These are phyloP conservation scores for Colletotrichum lentis DNA, from an alignment of 2,329 filamentous ascomycete genomes.

Conservation along the genomic window DNA sequence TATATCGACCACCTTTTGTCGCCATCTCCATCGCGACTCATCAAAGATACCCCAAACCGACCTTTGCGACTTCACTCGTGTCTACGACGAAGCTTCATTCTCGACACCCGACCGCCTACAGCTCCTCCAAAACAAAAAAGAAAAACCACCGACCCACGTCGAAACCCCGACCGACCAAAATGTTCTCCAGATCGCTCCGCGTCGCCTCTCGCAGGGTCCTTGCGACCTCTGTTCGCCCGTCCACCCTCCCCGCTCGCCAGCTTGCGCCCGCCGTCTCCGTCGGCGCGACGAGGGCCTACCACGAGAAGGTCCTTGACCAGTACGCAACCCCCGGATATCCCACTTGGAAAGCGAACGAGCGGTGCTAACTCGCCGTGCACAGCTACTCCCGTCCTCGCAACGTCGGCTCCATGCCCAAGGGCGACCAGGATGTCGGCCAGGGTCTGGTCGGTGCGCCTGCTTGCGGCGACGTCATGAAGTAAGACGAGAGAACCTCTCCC, in stretches of 20 bases:
- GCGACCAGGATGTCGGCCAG: slow-evolving; percentile 83
- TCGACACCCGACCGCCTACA: slow-evolving; percentile 13
- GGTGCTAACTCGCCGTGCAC: slow-evolving; percentile 42
- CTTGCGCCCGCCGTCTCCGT: slow-evolving; percentile 52
- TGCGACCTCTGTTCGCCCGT: slow-evolving; percentile 51
- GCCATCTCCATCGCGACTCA: slow-evolving; percentile 21
- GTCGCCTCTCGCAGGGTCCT: slow-evolving; percentile 55
- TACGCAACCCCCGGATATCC: slow-evolving; percentile 63
- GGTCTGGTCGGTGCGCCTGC: slow-evolving; percentile 90
- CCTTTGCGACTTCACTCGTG: slow-evolving; percentile 21
- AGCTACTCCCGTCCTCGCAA: slow-evolving; percentile 67
- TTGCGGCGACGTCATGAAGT: slow-evolving; percentile 91
- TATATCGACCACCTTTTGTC: slow-evolving; percentile 30
- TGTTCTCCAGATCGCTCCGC: slow-evolving; percentile 59
- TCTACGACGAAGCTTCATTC: slow-evolving; percentile 16
- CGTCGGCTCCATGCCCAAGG: slow-evolving; percentile 71
- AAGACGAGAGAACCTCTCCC: not conserved
- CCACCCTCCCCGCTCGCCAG: slow-evolving; percentile 52
- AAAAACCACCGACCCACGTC: slow-evolving; percentile 28
- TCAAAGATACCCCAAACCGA: slow-evolving; percentile 13
- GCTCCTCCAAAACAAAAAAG: slow-evolving; percentile 11
- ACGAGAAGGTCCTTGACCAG: slow-evolving; percentile 77
- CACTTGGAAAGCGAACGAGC: slow-evolving; percentile 55
- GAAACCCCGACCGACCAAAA: slow-evolving; percentile 40
- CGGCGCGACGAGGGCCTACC: slow-evolving; percentile 57